These are phyloP conservation scores for Myxozyma nipponensis DNA, from an alignment of 805 yeast species.

Conservation along the genomic window DNA sequence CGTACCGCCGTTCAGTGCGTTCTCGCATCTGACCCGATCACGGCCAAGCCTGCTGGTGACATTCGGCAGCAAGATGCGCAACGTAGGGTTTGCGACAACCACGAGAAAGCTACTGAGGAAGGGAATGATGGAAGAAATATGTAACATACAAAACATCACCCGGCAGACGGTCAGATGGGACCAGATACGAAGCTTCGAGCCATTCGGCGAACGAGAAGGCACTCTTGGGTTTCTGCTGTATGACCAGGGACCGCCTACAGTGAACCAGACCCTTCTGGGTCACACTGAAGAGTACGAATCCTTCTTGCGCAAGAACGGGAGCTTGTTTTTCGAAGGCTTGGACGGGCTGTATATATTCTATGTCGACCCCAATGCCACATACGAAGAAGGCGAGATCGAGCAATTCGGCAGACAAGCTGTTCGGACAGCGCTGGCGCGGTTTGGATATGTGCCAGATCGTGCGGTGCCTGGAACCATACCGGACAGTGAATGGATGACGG, in stretches of 20 bases:
- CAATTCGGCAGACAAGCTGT: slow-evolving; percentile 9
- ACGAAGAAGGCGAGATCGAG: slow-evolving; percentile 2
- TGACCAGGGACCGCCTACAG: slow-evolving; percentile 5
- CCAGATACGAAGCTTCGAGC: slow-evolving; percentile 16
- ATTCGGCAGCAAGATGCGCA: neutral
- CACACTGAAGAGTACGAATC: slow-evolving; percentile 13
- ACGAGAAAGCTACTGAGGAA: slow-evolving; percentile 9
- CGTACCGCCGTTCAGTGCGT: slow-evolving; percentile 12
- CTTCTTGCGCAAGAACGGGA: slow-evolving; percentile 11
- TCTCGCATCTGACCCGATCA: slow-evolving; percentile 10
- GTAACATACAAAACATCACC: slow-evolving; percentile 16
- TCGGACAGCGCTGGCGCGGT: slow-evolving; percentile 4
- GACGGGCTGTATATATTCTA: slow-evolving; percentile 11
- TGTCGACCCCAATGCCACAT: neutral
- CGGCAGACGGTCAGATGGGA: slow-evolving; percentile 18
- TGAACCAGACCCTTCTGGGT: neutral
- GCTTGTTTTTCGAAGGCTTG: slow-evolving; percentile 9
- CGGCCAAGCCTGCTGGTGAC: slow-evolving; percentile 15
- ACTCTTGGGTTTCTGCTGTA: slow-evolving; percentile 12
- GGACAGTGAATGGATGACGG: neutral
- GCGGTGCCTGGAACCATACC: neutral
- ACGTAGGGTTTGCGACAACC: slow-evolving; percentile 6
- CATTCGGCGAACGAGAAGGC: slow-evolving; percentile 2
- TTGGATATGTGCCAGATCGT: slow-evolving; percentile 13
- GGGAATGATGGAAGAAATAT: slow-evolving; percentile 10